Evolutionary conservation across 768 basidiomycete genomes (phyloP).

Genomic region (Cystobasidium onofrii): DNA sequence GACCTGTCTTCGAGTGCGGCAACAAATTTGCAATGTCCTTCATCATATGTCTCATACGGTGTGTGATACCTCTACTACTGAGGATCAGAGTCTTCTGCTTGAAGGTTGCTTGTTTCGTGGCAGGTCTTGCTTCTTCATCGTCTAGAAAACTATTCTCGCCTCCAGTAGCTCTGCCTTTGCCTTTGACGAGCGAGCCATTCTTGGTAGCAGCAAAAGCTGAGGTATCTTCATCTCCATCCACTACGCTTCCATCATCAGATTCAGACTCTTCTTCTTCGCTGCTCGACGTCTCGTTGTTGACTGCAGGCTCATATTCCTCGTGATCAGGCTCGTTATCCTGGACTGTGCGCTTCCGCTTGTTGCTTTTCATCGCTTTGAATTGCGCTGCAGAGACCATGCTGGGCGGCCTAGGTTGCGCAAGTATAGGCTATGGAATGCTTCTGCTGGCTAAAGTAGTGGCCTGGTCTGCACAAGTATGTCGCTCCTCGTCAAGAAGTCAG

Average conservation of each 20-base stretch:
- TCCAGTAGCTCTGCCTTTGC: slow-evolving; percentile 1
- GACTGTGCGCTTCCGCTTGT: neutral
- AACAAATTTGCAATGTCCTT: slow-evolving; percentile 79
- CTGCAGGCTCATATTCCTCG: slow-evolving; percentile 4
- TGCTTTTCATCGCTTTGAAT: slow-evolving; percentile 1
- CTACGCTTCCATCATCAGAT: neutral
- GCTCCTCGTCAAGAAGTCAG: neutral
- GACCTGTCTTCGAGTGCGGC: slow-evolving; percentile 95
- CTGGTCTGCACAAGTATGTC: neutral
- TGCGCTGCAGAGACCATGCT: neutral
- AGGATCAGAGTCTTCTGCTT: slow-evolving; percentile 91
- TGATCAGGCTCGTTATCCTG: neutral
- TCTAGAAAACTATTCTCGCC: neutral
- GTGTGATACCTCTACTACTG: slow-evolving; percentile 85
- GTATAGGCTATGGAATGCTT: neutral
- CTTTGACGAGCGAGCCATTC: neutral
- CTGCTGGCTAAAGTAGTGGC: neutral
- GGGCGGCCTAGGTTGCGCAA: neutral
- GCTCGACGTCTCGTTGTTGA: neutral
- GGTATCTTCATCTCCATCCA: neutral
- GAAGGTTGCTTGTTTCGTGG: slow-evolving; percentile 48
- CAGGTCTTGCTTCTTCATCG: neutral
- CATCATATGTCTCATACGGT: slow-evolving; percentile 96
- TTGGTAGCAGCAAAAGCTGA: neutral
- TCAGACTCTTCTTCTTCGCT: neutral